Conservation (phyloP, 2,329 filamentous ascomycete genomes). For the Meredithiella fracta region DNA sequence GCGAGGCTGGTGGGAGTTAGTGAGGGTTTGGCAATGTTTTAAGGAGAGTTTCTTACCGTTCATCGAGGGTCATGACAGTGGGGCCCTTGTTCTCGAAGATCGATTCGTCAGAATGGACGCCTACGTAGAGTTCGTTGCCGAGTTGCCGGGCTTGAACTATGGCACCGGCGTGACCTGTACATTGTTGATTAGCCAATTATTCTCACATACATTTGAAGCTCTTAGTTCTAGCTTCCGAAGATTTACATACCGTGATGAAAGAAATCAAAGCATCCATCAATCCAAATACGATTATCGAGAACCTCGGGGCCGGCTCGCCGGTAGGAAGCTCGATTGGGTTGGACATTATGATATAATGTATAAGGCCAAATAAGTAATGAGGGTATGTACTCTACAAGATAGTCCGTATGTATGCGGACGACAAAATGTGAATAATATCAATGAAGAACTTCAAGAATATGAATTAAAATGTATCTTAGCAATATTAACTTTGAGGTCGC, state of each 20-base stretch:
- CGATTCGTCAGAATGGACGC: slow-evolving; percentile 87
- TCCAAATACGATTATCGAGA: slow-evolving; percentile 69
- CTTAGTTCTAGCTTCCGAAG: too few relatives aligned
- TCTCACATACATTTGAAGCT: background rate
- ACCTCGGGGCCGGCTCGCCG: slow-evolving; percentile 38
- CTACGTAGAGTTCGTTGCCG: slow-evolving; percentile 74
- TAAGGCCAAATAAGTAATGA: background rate
- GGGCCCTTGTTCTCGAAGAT: slow-evolving; percentile 96
- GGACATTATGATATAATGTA: slow-evolving; percentile 7
- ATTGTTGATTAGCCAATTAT: background rate
- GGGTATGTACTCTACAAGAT: background rate
- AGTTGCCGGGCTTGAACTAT: slow-evolving; percentile 91
- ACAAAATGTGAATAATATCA: background rate
- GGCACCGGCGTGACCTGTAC: slow-evolving; percentile 75
- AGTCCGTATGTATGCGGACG: background rate
- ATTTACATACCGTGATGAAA: slow-evolving; percentile 66
- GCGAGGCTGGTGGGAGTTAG: slow-evolving; percentile 42
- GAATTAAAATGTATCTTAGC: too few relatives aligned
- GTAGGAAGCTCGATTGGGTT: slow-evolving; percentile 19
- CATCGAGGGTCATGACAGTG: slow-evolving; percentile 85
- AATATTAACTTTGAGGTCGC: background rate
- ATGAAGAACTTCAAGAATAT: background rate
- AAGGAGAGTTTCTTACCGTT: slow-evolving; percentile 41
- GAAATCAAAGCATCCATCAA: slow-evolving; percentile 98
- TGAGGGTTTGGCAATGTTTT: background rate